Percentiles rank a stretch among this genome's conserved stretches.
Evolutionary conservation across 139 green algal genomes (phyloP).

Genomic region (Tetraselmis striata): DNA sequence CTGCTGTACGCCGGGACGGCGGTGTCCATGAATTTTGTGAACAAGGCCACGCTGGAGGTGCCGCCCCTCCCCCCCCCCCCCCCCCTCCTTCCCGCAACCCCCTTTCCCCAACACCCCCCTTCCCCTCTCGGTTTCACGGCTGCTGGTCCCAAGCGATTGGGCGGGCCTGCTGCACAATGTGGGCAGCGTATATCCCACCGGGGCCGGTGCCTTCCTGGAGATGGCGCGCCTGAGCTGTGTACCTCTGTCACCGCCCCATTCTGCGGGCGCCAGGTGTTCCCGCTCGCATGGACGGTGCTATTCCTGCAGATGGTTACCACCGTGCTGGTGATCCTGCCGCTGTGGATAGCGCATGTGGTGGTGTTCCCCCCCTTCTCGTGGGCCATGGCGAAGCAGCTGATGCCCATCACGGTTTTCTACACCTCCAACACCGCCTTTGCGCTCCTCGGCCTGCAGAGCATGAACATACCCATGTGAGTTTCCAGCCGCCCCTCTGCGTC

Average conservation of each 20-base stretch:
- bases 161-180: too few species aligned
- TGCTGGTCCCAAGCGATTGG: too few species aligned
- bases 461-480: slow-evolving; percentile 31
- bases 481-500: too few species aligned
- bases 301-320: slow-evolving; percentile 36
- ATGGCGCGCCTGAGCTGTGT: too few species aligned
- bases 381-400: slow-evolving; percentile 15
- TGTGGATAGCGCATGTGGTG: background rate
- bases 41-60: slow-evolving; percentile 22
- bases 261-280: slow-evolving; percentile 4
- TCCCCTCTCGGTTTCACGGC: too few species aligned
- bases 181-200: too few species aligned
- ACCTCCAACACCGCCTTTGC: slow-evolving; percentile 39
- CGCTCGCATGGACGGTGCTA: slow-evolving; percentile 22
- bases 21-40: slow-evolving; percentile 40
- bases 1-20: slow-evolving; percentile 23
- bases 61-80: too few species aligned
- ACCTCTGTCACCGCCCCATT: too few species aligned
- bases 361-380: background rate
- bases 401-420: slow-evolving; percentile 31
- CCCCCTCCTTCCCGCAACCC: too few species aligned
- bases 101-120: too few species aligned
- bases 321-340: slow-evolving; percentile 18
- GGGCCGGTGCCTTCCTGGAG: too few species aligned
- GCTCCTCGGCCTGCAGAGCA: slow-evolving; percentile 35